Evolutionary conservation across 1,284 basidiomycete species (phyloP).

Genomic region (Meira nashicola): DNA sequence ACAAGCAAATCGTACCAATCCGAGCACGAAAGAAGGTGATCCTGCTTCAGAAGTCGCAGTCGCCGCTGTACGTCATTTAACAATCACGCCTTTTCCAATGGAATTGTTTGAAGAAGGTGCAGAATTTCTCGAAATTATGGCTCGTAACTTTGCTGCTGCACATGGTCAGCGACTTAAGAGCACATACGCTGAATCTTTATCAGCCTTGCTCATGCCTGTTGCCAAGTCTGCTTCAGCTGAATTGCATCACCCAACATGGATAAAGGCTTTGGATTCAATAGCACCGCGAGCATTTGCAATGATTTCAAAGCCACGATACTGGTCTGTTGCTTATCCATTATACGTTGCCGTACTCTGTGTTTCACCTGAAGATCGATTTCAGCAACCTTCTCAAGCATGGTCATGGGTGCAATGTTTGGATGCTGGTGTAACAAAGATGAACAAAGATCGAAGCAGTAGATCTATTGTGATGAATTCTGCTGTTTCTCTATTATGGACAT

Average conservation of each 20-base stretch:
- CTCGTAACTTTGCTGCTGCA: constrained; percentile 74
- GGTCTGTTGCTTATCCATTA: constrained; percentile 80
- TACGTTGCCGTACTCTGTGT: constrained; percentile 79
- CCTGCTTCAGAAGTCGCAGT: constrained; percentile 41
- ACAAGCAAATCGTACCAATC: constrained; percentile 22
- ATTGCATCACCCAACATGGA: constrained; percentile 91
- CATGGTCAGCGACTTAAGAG: constrained; percentile 80
- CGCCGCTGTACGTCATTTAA: constrained; percentile 41
- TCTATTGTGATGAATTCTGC: constrained; percentile 74
- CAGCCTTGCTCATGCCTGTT: constrained; percentile 77
- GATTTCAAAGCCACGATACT: constrained; percentile 84
- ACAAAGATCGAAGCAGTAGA: constrained; percentile 76
- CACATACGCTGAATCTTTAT: constrained; percentile 78
- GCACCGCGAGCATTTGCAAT: constrained; percentile 79
- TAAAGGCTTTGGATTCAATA: constrained; percentile 79
- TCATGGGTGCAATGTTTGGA: constrained; percentile 64
- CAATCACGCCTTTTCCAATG: constrained; percentile 69
- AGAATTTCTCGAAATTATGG: constrained; percentile 78
- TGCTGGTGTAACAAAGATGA: constrained; percentile 63
- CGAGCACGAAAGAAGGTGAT: constrained; percentile 36
- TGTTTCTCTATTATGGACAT: constrained; percentile 83
- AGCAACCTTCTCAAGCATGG: constrained; percentile 56
- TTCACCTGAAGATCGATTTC: constrained; percentile 77
- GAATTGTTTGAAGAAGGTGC: constrained; percentile 89
- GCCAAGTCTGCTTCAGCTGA: constrained; percentile 93